A percentile compares a stretch with the other conserved stretches of the same genome.
phyloP scores from a whole-genome alignment of 148 eudicot species.

The Talinum fruticosum region DNA sequence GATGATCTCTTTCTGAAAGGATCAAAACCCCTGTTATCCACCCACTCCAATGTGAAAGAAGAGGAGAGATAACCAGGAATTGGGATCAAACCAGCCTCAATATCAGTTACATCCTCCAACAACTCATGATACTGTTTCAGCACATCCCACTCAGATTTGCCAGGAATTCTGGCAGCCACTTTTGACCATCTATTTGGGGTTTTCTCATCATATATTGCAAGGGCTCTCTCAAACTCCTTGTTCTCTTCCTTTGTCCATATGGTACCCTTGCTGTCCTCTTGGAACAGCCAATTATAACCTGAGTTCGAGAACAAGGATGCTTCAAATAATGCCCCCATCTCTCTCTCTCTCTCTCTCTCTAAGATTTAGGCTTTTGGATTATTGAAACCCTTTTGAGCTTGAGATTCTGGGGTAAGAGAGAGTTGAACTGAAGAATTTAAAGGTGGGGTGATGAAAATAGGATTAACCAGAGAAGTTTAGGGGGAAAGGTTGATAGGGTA shows the following conservation, averaged over 20 bases:
- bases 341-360: background rate
- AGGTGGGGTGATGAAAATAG: background rate
- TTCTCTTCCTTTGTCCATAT: conserved; percentile 89
- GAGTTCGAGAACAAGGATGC: conserved; percentile 33
- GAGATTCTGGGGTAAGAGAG: conserved; percentile 19
- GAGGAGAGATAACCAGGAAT: conserved; percentile 69
- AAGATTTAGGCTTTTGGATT: conserved; percentile 2
- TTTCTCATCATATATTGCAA: conserved; percentile 63
- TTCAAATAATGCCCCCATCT: conserved; percentile 48
- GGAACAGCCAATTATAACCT: conserved; percentile 31
- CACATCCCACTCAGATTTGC: conserved; percentile 71
- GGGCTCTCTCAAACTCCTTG: conserved; percentile 79
- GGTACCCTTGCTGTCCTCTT: conserved; percentile 33
- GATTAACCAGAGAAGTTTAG: background rate
- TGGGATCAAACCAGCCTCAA: conserved; percentile 85
- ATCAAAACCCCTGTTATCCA: conserved; percentile 39
- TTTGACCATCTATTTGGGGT: conserved; percentile 74
- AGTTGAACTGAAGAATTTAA: conserved; percentile 27
- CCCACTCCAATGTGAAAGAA: conserved; percentile 57
- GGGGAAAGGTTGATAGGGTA: background rate
- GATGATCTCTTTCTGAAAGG: conserved; percentile 33
- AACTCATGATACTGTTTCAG: conserved; percentile 57
- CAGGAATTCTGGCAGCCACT: conserved; percentile 73
- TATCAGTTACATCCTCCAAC: conserved; percentile 70
- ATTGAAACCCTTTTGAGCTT: conserved; percentile 17